A percentile compares a stretch with the other conserved stretches of the same genome.
Conservation (phyloP, 257 asterid genomes). For the Plantago elongata region DNA sequence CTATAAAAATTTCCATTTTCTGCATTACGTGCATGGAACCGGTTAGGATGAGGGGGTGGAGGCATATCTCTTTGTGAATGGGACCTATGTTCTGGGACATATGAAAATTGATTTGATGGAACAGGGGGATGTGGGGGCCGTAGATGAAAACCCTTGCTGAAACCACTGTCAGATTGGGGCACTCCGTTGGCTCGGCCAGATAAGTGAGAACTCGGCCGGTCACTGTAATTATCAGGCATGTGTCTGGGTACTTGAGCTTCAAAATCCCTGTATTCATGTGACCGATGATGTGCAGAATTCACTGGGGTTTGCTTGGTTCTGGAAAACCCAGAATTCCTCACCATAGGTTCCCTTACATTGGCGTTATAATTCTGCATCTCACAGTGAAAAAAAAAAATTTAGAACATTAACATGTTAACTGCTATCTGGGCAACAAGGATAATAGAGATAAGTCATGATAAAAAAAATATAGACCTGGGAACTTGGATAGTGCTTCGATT, state of each 20-base stretch:
- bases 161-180: slow-evolving; percentile 40
- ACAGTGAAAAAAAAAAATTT: slow-evolving; percentile 18
- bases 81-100: slow-evolving; percentile 61
- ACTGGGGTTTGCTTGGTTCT: slow-evolving; percentile 28
- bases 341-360: slow-evolving; percentile 31
- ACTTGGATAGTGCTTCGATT: slow-evolving; percentile 37
- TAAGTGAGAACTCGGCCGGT: slow-evolving; percentile 35
- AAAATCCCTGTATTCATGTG: slow-evolving; percentile 39
- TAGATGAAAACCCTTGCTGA: slow-evolving; percentile 56
- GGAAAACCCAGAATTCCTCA: slow-evolving; percentile 32
- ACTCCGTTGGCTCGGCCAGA: slow-evolving; percentile 35
- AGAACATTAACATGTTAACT: neutral
- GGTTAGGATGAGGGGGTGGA: slow-evolving; percentile 49
- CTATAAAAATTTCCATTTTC: slow-evolving; percentile 54
- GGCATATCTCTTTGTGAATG: slow-evolving; percentile 50
- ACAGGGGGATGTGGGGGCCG: slow-evolving; percentile 94
- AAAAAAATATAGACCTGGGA: slow-evolving; percentile 45
- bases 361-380: slow-evolving; percentile 45
- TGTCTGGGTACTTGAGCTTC: slow-evolving; percentile 44
- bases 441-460: neutral
- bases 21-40: slow-evolving; percentile 47
- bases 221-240: slow-evolving; percentile 36
- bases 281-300: slow-evolving; percentile 40
- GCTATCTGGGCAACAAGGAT: neutral
- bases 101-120: slow-evolving; percentile 83